phyloP scores from a whole-genome alignment of 495 filamentous ascomycete species.

The Pyronema omphalodes region DNA sequence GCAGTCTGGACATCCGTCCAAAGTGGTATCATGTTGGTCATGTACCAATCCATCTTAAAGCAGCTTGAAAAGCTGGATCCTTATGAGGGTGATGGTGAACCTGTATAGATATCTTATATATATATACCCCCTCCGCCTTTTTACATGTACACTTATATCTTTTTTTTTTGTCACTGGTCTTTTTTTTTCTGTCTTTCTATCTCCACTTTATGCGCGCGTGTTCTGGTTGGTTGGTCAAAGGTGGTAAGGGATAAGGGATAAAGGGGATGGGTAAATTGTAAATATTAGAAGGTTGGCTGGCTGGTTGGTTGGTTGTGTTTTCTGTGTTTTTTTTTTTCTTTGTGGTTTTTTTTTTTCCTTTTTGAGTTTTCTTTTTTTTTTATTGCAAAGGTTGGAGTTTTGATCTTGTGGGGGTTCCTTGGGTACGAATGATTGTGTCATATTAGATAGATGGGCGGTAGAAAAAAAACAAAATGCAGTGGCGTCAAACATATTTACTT shows the following conservation, averaged over 20 bases:
- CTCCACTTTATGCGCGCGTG: background rate
- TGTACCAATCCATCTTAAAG: slow-evolving; percentile 78
- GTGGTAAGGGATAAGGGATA: background rate
- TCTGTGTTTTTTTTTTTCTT: background rate
- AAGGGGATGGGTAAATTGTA: background rate
- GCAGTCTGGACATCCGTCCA: slow-evolving; percentile 97
- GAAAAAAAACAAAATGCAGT: too few relatives aligned
- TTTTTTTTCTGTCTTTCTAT: background rate
- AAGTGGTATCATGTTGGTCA: slow-evolving; percentile 87
- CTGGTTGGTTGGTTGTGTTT: too few relatives aligned
- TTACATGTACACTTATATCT: background rate
- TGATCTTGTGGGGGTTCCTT: too few relatives aligned
- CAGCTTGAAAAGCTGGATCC: slow-evolving; percentile 8
- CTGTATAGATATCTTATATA: background rate
- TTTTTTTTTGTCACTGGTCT: background rate
- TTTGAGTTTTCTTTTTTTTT: background rate
- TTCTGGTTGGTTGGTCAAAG: background rate
- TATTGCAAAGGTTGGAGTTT: background rate
- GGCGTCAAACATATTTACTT: too few relatives aligned
- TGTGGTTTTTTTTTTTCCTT: background rate
- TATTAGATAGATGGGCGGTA: too few relatives aligned
- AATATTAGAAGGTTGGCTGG: background rate
- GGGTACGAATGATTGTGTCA: too few relatives aligned
- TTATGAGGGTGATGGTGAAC: background rate
- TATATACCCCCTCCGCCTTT: background rate